These are phyloP conservation scores for Ilex paraguariensis DNA, from an alignment of 305 asterid genomes.

Conservation along the genomic window DNA sequence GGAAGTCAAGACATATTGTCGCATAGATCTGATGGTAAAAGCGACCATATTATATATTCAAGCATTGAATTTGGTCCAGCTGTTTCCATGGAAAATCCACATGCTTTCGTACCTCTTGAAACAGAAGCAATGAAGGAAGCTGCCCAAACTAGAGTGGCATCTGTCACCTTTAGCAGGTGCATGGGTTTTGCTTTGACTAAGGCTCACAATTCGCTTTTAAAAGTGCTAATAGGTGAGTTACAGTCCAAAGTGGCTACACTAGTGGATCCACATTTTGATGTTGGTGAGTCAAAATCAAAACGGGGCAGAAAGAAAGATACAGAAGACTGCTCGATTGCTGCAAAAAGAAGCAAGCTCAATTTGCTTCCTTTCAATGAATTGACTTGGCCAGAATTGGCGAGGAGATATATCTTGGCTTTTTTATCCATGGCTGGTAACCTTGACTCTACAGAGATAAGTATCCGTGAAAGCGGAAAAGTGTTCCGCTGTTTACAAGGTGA, in stretches of 20 bases:
- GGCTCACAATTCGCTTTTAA: background rate
- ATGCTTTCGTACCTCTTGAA: background rate
- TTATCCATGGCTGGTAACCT: slow-evolving; percentile 8
- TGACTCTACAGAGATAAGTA: slow-evolving; percentile 3
- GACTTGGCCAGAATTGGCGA: slow-evolving; percentile 6
- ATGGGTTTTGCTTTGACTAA: background rate
- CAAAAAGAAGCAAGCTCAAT: background rate
- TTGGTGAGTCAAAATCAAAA: slow-evolving; percentile 1
- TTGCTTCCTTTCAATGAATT: slow-evolving; percentile 2
- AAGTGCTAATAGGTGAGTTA: background rate
- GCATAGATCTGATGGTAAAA: background rate
- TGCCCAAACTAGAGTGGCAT: background rate
- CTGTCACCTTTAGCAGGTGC: background rate
- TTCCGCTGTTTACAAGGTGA: slow-evolving; percentile 5
- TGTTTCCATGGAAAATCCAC: background rate
- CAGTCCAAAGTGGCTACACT: background rate
- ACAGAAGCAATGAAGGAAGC: slow-evolving; percentile 3
- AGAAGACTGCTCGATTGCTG: slow-evolving; percentile 4
- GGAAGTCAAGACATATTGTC: background rate
- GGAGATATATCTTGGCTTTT: slow-evolving; percentile 1
- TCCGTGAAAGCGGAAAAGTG: slow-evolving; percentile 2
- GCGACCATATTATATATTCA: background rate
- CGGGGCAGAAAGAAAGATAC: slow-evolving; percentile 5
- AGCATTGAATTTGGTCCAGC: background rate
- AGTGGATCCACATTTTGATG: background rate